Evolutionary conservation across 495 filamentous ascomycete species (phyloP).

Genomic region (Parathielavia appendiculata): DNA sequence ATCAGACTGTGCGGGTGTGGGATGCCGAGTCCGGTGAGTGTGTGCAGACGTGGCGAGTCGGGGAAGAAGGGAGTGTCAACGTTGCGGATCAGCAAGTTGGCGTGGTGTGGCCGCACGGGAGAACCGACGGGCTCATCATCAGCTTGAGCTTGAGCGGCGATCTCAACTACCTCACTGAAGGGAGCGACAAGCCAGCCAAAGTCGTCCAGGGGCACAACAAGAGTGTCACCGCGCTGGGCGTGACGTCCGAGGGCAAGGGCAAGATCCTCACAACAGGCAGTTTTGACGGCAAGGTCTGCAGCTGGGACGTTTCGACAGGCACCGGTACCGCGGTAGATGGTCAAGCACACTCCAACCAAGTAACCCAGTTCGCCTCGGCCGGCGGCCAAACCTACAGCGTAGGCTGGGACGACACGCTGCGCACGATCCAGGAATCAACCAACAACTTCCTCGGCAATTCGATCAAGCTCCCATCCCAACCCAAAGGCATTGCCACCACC

Average conservation of each 20-base stretch:
- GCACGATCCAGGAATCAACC: constrained; percentile 59
- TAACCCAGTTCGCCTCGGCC: constrained; percentile 65
- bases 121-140: constrained; percentile 80
- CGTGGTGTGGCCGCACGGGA: constrained; percentile 81
- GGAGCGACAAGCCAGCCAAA: constrained; percentile 59
- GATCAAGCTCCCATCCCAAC: constrained; percentile 46
- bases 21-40: constrained; percentile 75
- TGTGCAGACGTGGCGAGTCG: constrained; percentile 77
- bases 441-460: constrained; percentile 47
- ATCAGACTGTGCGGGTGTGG: constrained; percentile 87
- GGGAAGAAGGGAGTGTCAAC: constrained; percentile 69
- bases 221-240: constrained; percentile 71
- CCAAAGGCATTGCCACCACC: constrained; percentile 46
- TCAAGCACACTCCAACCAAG: constrained; percentile 71
- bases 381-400: constrained; percentile 69
- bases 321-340: constrained; percentile 65
- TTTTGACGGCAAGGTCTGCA: constrained; percentile 79
- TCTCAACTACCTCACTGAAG: constrained; percentile 79
- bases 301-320: constrained; percentile 71
- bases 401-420: constrained; percentile 92
- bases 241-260: constrained; percentile 42
- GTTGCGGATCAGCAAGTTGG: constrained; percentile 87
- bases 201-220: constrained; percentile 91
- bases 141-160: constrained; percentile 83
- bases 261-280: constrained; percentile 79